Evolutionary conservation across 345 rosid genomes (phyloP), one percentile per base, ranked within the genome.

Genomic region (Erodium maritimum): DNA sequence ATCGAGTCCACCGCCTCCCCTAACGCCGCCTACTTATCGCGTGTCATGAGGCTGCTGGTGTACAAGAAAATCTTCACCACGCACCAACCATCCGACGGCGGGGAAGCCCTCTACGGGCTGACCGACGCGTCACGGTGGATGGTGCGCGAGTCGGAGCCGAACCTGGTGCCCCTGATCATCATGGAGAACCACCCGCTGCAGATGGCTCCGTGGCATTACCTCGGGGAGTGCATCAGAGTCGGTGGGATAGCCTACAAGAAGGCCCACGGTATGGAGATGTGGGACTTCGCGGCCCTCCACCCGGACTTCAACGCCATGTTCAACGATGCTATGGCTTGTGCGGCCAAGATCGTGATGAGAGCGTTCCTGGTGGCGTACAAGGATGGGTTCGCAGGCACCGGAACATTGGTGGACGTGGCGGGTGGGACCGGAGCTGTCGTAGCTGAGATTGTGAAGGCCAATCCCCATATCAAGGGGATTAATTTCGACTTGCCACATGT

Each of bases 111-210:
- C 13, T 77, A 73, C 45, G 70, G 70, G 1, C 55, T 71, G 20
- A 68, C 67, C 33, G 12, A 60, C 14, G 16, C 21, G 2, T 75
- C 87, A 0, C 64, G 46, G 53, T 77, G 82, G 80, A 67, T 75
- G 0, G 7, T 75, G 5, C 61, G 8, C 5, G 69, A 50, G 17
- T 58, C 76, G 0, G 73, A 61, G 1, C 11, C 14, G 0, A 73
- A 52, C 66, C 64, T 79, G 2, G 61, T 21, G 0, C 77, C 87
- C 0, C 2, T 79, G 64, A 16, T 69, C 10, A 16, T 61, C 7
- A 33, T 79, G 66, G 29, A 66, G 55, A 56, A 55, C 64, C 71
- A 74, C 64, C 70, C 74, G 1, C 37, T 18, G 62, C n/a, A 13
- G 0, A 3, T 37, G 57, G 57, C 52, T 18, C 67, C 76, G 0